Conservation (phyloP, 768 basidiomycete species). For the Boletus pseudopeckii region DNA sequence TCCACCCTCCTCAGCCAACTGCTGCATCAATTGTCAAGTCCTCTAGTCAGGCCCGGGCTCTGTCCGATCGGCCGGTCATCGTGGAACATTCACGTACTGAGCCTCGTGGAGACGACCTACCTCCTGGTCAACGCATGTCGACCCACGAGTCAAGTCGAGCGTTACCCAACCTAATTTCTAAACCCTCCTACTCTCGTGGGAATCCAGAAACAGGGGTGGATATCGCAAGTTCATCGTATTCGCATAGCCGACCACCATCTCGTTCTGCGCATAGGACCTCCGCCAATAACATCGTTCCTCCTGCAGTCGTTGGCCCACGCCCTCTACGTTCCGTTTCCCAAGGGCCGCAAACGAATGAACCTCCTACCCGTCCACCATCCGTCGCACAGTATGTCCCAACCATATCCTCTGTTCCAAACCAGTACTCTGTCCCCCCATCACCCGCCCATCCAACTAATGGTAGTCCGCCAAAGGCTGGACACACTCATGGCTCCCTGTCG, state of each 20-base stretch:
- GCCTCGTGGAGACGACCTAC: conserved; percentile 19
- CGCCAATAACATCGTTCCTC: conserved; percentile 15
- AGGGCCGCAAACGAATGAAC: conserved; percentile 22
- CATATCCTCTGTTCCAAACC: conserved; percentile 10
- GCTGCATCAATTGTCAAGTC: conserved; percentile 28
- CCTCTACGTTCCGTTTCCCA: conserved; percentile 29
- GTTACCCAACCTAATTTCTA: conserved; percentile 18
- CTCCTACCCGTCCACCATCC: conserved; percentile 26
- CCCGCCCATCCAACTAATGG: conserved; percentile 11
- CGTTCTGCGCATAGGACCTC: conserved; percentile 26
- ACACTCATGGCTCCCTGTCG: conserved; percentile 4
- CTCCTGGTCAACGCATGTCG: conserved; percentile 27
- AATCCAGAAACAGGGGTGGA: conserved; percentile 25
- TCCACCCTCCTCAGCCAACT: conserved; percentile 19
- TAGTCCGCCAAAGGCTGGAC: conserved; percentile 15
- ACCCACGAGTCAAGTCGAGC: conserved; percentile 25
- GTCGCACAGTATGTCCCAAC: conserved; percentile 7
- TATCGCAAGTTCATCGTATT: conserved; percentile 13
- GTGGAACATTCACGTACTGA: conserved; percentile 25
- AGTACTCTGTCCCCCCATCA: conserved; percentile 20
- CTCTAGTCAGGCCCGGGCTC: conserved; percentile 18
- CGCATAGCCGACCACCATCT: conserved; percentile 26
- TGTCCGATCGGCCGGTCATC: conserved; percentile 18
- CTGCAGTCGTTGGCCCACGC: conserved; percentile 27
- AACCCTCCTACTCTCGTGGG: conserved; percentile 22